Percentiles rank a stretch among this genome's conserved stretches.
Evolutionary conservation across 192 early-diverging fungal species (phyloP).

Genomic region (Backusella mclennaniae): DNA sequence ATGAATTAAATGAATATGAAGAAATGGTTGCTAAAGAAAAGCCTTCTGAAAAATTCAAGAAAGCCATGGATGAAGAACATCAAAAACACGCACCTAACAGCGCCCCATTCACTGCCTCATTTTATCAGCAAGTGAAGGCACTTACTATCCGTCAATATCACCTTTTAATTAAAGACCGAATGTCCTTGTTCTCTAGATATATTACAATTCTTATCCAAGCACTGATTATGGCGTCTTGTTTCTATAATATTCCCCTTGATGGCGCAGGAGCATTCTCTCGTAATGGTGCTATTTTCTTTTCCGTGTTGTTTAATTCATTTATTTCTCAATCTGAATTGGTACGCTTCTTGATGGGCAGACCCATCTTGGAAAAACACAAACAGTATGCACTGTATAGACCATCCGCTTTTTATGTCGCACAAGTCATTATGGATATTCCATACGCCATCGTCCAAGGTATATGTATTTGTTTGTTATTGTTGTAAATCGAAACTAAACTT

Average conservation of each 20-base stretch:
- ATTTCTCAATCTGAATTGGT: constrained; percentile 72
- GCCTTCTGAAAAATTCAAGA: constrained; percentile 33
- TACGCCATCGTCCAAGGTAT: constrained; percentile 41
- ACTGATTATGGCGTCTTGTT: constrained; percentile 69
- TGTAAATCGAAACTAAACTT: neutral
- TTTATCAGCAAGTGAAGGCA: constrained; percentile 60
- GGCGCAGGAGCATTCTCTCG: constrained; percentile 73
- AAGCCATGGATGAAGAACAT: constrained; percentile 56
- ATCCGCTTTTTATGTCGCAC: constrained; percentile 53
- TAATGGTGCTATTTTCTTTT: constrained; percentile 73
- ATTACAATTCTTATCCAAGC: constrained; percentile 58
- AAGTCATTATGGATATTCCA: constrained; percentile 54
- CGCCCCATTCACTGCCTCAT: constrained; percentile 66
- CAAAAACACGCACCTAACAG: constrained; percentile 44
- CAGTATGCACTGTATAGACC: constrained; percentile 67
- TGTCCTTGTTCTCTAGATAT: constrained; percentile 50
- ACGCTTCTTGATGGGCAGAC: constrained; percentile 66
- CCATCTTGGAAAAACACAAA: constrained; percentile 78
- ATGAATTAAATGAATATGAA: constrained; percentile 46
- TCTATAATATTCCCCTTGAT: constrained; percentile 55
- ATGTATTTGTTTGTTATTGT: constrained; percentile 48
- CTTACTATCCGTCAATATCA: constrained; percentile 63
- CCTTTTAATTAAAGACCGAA: constrained; percentile 53
- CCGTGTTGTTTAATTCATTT: constrained; percentile 49
- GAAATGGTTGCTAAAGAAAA: constrained; percentile 23